Evolutionary conservation across 164 flowering plant genomes (phyloP).

Genomic region (Liriodendron chinense): DNA sequence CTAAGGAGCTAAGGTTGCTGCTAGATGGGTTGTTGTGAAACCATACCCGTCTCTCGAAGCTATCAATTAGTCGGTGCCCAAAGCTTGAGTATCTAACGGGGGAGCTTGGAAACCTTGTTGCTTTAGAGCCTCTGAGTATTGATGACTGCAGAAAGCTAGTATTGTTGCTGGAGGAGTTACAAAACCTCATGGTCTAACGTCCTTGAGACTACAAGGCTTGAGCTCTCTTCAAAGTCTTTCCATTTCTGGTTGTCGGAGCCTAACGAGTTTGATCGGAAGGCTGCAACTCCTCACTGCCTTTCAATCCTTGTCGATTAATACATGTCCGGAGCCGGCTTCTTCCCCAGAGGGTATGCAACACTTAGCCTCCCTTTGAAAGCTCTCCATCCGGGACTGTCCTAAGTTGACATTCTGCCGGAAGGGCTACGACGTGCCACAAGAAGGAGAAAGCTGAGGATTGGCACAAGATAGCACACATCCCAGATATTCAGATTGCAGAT

Average conservation of each 20-base stretch:
- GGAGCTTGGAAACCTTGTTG: constrained; percentile 10
- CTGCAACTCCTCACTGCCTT: too few species aligned
- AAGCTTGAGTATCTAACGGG: constrained; percentile 1
- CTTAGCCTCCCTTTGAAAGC: not conserved
- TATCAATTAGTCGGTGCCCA: constrained; percentile 3
- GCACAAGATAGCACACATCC: too few species aligned
- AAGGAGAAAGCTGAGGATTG: too few species aligned
- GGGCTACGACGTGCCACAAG: too few species aligned
- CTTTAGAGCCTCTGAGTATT: constrained; percentile 11
- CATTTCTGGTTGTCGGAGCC: not conserved
- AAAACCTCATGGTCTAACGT: not conserved
- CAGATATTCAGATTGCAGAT: too few species aligned
- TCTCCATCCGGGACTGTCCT: too few species aligned
- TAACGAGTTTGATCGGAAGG: too few species aligned
- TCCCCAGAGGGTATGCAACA: not conserved
- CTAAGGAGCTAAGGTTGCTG: not conserved
- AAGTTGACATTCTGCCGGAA: too few species aligned
- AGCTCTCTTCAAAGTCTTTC: not conserved
- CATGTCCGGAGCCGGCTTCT: too few species aligned
- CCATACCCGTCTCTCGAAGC: not conserved
- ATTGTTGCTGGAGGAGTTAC: constrained; percentile 3
- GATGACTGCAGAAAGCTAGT: constrained; percentile 11
- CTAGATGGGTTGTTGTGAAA: too few species aligned
- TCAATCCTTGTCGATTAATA: too few species aligned
- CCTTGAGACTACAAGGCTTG: too few species aligned